Evolutionary conservation across 2,329 filamentous ascomycete species (phyloP), one percentile per base, ranked within the genome.

Genomic region (Pestalotiopsis fici): DNA sequence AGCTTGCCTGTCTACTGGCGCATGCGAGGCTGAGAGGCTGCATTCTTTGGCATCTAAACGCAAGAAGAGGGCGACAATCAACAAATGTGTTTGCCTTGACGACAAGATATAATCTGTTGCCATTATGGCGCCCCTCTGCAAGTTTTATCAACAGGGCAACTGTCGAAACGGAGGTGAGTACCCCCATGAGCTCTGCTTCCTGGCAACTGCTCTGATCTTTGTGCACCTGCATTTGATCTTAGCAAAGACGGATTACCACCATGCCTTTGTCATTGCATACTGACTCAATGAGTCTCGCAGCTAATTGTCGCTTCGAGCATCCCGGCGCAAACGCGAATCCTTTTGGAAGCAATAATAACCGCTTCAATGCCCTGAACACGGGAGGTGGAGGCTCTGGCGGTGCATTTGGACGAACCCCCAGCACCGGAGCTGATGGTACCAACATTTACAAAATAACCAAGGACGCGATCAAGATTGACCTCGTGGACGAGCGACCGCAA

Each of bases 401-500:
- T 11, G 55, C 50, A 13, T 60, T 60, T 35, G 68, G 64, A 56
- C 67, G 65, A 31, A 21, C 67, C 54, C 9, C 57, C 15, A 37
- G 57, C 31, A 21, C 57, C 28, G 21, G 21, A 27, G 27, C 57
- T 13, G 71, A 70, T 31, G 65, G n/a, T 59, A 71, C 72, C 67
- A 69, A 69, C 21, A 71, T 82, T 4, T 88, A 88, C 76, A 84
- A 79, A 57, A 78, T 94, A 54, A 87, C 81, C n/a, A 80, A 81
- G 55, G 87, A 88, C 0, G 81, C 80, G 2, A 91, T 97, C 72
- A 85, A 86, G 68, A 80, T 81, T 65, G 94, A 97, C 75, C 83
- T 97, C 59, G 87, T 85, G 0, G 83, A 85, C 25, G 93, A 96
- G 68, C 86, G 87, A 9, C 95, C 95, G 21, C 82, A 88, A 83